These are phyloP conservation scores for Ichthyophthirius multifiliis DNA, from an alignment of 169 alveolate genomes.

Conservation along the genomic window DNA sequence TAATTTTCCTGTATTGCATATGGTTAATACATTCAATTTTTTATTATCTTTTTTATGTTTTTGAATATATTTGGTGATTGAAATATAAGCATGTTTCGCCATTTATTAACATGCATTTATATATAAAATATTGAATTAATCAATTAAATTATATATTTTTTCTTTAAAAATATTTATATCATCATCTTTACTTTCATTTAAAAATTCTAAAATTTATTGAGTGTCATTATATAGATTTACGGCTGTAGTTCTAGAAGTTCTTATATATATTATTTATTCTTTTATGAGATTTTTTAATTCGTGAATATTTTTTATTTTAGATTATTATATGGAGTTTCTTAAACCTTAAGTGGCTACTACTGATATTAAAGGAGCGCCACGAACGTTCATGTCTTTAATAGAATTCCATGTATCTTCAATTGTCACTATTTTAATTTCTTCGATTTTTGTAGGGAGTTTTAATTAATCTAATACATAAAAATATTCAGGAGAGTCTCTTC, in stretches of 20 bases:
- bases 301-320: background rate
- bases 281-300: background rate
- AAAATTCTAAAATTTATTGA: background rate
- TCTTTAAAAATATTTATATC: background rate
- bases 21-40: background rate
- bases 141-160: background rate
- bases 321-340: background rate
- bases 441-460: background rate
- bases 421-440: background rate
- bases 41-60: background rate
- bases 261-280: background rate
- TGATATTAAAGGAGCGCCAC: conserved; percentile 18
- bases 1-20: conserved; percentile 16
- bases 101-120: background rate
- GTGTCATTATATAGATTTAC: conserved; percentile 6
- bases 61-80: background rate
- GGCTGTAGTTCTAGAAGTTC: conserved; percentile 6
- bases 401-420: background rate
- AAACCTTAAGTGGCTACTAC: conserved; percentile 15
- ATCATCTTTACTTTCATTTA: background rate
- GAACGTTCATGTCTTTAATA: conserved; percentile 14
- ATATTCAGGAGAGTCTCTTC: background rate
- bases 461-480: conserved; percentile 5
- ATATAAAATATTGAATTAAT: background rate
- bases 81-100: background rate